Percentiles rank a stretch among this genome's conserved stretches.
These are phyloP conservation scores for Medicago ruthenica DNA, from an alignment of 306 rosid genomes.

Conservation along the genomic window DNA sequence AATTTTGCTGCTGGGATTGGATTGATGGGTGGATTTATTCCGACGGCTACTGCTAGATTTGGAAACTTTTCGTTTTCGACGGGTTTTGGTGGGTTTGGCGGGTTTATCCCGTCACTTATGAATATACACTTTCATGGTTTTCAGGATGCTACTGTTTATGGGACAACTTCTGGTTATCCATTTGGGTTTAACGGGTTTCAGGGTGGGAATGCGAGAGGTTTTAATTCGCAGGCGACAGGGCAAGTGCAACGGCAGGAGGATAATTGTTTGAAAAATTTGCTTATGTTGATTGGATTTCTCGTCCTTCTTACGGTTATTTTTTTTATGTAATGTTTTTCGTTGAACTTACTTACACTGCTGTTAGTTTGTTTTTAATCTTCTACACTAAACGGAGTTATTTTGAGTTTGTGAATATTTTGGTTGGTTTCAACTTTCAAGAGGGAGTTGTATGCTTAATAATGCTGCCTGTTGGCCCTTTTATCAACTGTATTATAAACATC, in stretches of 20 bases:
- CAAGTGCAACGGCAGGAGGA: slow-evolving; percentile 74
- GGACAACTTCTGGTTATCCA: slow-evolving; percentile 83
- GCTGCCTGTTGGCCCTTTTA: slow-evolving; percentile 26
- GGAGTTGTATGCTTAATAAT: slow-evolving; percentile 33
- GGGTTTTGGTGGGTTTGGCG: slow-evolving; percentile 87
- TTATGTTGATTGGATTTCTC: slow-evolving; percentile 72
- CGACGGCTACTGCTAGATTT: slow-evolving; percentile 76
- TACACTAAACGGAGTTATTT: background rate
- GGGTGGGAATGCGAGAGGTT: slow-evolving; percentile 67
- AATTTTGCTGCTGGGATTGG: slow-evolving; percentile 71
- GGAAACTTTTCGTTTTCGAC: slow-evolving; percentile 86
- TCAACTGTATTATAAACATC: slow-evolving; percentile 43
- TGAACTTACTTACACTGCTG: slow-evolving; percentile 9
- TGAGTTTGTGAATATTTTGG: slow-evolving; percentile 58
- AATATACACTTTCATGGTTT: slow-evolving; percentile 83
- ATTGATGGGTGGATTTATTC: slow-evolving; percentile 83
- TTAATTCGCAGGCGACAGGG: slow-evolving; percentile 49
- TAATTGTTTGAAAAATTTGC: slow-evolving; percentile 74
- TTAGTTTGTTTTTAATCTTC: background rate
- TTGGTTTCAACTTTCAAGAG: slow-evolving; percentile 38
- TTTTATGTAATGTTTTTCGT: slow-evolving; percentile 54
- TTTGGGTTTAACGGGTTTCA: slow-evolving; percentile 68
- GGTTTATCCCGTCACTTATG: slow-evolving; percentile 77
- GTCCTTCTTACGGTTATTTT: slow-evolving; percentile 75
- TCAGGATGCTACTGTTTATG: slow-evolving; percentile 88